These are phyloP conservation scores for Peronospora destructor DNA, from an alignment of 352 stramenopile species.

Conservation along the genomic window DNA sequence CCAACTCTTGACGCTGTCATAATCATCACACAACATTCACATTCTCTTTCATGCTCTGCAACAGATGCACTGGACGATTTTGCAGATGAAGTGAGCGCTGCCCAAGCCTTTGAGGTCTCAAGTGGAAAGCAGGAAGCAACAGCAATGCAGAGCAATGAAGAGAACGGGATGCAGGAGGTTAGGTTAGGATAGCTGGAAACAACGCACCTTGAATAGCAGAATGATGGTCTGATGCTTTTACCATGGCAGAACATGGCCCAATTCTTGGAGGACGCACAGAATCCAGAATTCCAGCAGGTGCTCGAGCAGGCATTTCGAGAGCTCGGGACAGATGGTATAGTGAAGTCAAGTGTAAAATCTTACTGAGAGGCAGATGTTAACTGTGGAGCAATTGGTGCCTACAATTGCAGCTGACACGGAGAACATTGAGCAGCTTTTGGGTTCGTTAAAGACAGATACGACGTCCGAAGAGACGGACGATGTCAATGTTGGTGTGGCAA, in stretches of 20 bases:
- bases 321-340: conserved; percentile 54
- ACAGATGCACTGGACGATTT: conserved; percentile 83
- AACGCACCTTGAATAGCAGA: too few relatives aligned
- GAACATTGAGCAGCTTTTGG: conserved; percentile 67
- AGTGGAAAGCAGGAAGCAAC: conserved; percentile 40
- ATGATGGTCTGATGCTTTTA: conserved; percentile 8
- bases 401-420: conserved; percentile 37
- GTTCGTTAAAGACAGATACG: conserved; percentile 42
- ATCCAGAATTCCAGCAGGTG: conserved; percentile 82
- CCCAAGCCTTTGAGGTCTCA: conserved; percentile 32
- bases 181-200: conserved; percentile 28
- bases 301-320: conserved; percentile 85
- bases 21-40: background rate
- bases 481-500: conserved; percentile 73
- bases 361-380: background rate
- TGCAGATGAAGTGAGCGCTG: conserved; percentile 45
- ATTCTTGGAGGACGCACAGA: conserved; percentile 81
- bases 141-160: conserved; percentile 40
- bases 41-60: background rate
- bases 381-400: background rate
- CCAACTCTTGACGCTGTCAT: background rate
- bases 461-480: conserved; percentile 54
- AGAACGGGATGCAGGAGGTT: conserved; percentile 63
- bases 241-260: conserved; percentile 67
- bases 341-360: background rate